Percentiles rank a stretch among this genome's conserved stretches.
phyloP scores from a whole-genome alignment of 345 rosid genomes.

The Lumnitzera littorea region DNA sequence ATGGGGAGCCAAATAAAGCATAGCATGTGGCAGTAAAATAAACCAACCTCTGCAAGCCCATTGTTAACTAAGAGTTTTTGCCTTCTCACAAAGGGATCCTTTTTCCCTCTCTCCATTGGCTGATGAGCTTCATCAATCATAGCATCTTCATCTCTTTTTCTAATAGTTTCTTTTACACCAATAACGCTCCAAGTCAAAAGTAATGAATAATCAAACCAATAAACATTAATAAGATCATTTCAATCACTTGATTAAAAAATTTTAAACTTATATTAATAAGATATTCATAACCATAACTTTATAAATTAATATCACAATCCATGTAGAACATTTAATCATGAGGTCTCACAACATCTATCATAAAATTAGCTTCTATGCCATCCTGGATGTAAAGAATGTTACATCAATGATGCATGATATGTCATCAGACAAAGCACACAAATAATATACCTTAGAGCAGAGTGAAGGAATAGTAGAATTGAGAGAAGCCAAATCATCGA shows the following conservation, averaged over 20 bases:
- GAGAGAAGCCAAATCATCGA: conserved; percentile 64
- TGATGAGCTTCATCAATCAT: conserved; percentile 23
- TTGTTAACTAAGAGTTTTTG: conserved; percentile 64
- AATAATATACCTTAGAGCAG: conserved; percentile 43
- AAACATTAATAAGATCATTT: no score
- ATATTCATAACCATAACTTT: no score
- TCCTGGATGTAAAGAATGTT: conserved; percentile 25
- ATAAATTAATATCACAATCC: no score
- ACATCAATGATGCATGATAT: conserved; percentile 1
- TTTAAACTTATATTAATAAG: no score
- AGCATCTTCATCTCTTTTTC: conserved; percentile 8
- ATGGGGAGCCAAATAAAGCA: background rate
- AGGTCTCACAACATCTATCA: conserved; percentile 20
- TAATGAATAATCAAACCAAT: no score
- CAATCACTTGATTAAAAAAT: no score
- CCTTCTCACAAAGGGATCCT: conserved; percentile 74
- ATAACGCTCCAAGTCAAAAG: no score
- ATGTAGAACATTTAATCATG: no score
- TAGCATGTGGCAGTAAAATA: background rate
- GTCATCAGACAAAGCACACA: background rate
- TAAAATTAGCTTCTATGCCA: conserved; percentile 31
- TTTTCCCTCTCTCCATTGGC: conserved; percentile 48
- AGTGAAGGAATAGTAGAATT: conserved; percentile 58
- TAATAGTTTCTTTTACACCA: conserved; percentile 14
- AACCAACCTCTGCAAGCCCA: conserved; percentile 88